phyloP scores from a whole-genome alignment of 495 filamentous ascomycete genomes.

The Aspergillus ellipticus region DNA sequence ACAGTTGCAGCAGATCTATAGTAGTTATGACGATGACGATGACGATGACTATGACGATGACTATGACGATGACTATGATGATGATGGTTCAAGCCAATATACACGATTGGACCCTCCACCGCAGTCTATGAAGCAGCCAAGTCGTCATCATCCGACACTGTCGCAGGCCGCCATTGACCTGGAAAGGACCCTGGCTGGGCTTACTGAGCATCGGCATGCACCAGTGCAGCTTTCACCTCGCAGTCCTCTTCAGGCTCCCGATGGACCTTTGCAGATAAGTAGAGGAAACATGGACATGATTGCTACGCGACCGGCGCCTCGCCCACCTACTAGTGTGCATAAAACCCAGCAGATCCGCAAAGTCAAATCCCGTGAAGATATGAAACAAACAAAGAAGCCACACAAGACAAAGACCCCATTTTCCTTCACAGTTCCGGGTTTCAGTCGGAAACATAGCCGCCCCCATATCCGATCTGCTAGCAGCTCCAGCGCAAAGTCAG shows the following conservation, averaged over 20 bases:
- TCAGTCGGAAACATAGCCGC: constrained; percentile 13
- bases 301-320: constrained; percentile 35
- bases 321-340: constrained; percentile 20
- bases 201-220: constrained; percentile 11
- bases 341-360: constrained; percentile 8
- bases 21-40: too few species aligned
- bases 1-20: not conserved
- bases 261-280: constrained; percentile 35
- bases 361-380: constrained; percentile 20
- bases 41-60: too few species aligned
- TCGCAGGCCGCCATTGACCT: constrained; percentile 34
- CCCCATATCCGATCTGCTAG: constrained; percentile 14
- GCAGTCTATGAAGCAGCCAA: constrained; percentile 6
- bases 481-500: constrained; percentile 6
- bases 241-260: constrained; percentile 20
- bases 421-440: constrained; percentile 14
- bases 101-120: not conserved
- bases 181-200: constrained; percentile 25
- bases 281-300: constrained; percentile 37
- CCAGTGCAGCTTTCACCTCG: constrained; percentile 4
- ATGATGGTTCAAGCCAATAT: not conserved
- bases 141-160: constrained; percentile 22
- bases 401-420: constrained; percentile 16
- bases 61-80: too few species aligned
- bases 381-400: constrained; percentile 11